These are phyloP conservation scores for Solanum lycopersicoides DNA, from an alignment of 257 asterid species.

Conservation along the genomic window DNA sequence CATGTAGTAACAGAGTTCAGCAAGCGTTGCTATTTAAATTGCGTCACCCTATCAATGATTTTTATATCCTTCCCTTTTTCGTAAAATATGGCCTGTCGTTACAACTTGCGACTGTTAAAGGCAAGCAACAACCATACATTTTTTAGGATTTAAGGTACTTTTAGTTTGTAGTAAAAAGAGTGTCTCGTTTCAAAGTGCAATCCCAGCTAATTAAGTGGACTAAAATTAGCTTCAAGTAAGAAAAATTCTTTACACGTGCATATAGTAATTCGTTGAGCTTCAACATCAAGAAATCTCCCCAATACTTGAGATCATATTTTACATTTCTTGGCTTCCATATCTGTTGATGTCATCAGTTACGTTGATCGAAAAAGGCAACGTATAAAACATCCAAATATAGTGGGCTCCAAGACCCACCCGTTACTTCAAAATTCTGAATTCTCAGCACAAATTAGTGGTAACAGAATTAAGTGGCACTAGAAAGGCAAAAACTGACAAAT, in stretches of 20 bases:
- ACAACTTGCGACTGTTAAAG: background rate
- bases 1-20: background rate
- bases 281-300: background rate
- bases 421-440: too few relatives aligned
- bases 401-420: too few relatives aligned
- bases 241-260: background rate
- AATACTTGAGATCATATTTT: background rate
- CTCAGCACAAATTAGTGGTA: too few relatives aligned
- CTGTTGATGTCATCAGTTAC: too few relatives aligned
- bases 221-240: background rate
- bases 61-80: background rate
- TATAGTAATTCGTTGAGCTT: background rate
- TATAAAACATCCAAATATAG: too few relatives aligned
- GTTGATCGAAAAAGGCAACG: too few relatives aligned
- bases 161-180: too few relatives aligned
- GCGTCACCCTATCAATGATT: background rate
- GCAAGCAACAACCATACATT: background rate
- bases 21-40: background rate
- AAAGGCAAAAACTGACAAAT: too few relatives aligned
- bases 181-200: background rate
- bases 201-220: background rate
- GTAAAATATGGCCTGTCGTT: background rate
- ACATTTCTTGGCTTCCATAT: background rate
- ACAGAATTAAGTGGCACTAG: too few relatives aligned
- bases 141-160: background rate